These are phyloP conservation scores for Artemisia tridentata DNA, from an alignment of 129 eudicot genomes.

Conservation along the genomic window DNA sequence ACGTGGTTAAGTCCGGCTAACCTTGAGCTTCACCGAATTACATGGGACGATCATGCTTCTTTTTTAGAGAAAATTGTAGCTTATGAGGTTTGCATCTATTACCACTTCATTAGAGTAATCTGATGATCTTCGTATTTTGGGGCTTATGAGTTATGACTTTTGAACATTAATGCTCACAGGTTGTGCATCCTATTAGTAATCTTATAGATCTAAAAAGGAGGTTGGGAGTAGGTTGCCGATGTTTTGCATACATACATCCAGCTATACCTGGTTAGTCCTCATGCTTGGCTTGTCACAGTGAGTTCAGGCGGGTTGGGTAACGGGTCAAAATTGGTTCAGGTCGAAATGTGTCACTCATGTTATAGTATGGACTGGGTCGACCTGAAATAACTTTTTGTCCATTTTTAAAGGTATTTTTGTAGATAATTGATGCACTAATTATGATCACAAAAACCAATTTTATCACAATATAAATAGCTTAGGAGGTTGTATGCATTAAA, in stretches of 20 bases:
- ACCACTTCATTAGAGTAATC: background rate
- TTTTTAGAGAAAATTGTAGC: conserved; percentile 94
- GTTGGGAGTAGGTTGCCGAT: conserved; percentile 87
- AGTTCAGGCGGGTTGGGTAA: too few species aligned
- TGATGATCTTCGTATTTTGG: background rate
- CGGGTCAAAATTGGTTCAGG: too few species aligned
- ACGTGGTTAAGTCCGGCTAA: conserved; percentile 98
- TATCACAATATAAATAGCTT: too few species aligned
- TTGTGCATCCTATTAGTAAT: conserved; percentile 96
- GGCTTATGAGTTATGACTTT: too few species aligned
- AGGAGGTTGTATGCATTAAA: background rate
- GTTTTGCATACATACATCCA: conserved; percentile 95
- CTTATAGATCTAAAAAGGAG: conserved; percentile 92
- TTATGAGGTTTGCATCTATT: conserved; percentile 56
- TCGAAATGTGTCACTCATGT: too few species aligned
- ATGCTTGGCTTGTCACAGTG: too few species aligned
- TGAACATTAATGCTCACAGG: conserved; percentile 42
- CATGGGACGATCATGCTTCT: conserved; percentile 97
- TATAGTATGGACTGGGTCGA: too few species aligned
- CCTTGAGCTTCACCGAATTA: conserved; percentile 82
- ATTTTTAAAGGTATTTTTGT: too few species aligned
- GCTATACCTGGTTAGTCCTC: too few species aligned
- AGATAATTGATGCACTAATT: too few species aligned
- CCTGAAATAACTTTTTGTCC: too few species aligned
- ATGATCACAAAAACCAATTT: too few species aligned